phyloP scores from a whole-genome alignment of 371 early-diverging fungal genomes.

The Mucor sp. region DNA sequence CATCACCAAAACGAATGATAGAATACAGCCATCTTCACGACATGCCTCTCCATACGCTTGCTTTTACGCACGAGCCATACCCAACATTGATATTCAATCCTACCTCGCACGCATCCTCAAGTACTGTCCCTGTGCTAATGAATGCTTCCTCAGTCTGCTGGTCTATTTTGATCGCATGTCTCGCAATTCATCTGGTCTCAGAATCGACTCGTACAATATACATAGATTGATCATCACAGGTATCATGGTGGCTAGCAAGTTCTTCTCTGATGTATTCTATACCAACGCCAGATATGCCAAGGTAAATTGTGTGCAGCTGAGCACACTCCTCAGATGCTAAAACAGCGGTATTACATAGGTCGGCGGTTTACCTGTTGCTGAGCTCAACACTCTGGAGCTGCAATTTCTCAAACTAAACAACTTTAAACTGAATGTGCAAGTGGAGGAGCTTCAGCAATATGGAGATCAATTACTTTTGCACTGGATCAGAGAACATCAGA shows the following conservation, averaged over 20 bases:
- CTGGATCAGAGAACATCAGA: slow-evolving; percentile 31
- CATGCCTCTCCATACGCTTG: slow-evolving; percentile 24
- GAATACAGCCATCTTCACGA: slow-evolving; percentile 9
- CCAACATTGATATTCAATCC: slow-evolving; percentile 65
- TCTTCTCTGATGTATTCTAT: slow-evolving; percentile 84
- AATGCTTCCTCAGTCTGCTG: slow-evolving; percentile 74
- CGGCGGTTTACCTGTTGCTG: slow-evolving; percentile 88
- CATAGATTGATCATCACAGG: slow-evolving; percentile 84
- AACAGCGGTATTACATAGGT: slow-evolving; percentile 60
- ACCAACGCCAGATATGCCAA: slow-evolving; percentile 85
- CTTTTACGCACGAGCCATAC: slow-evolving; percentile 73
- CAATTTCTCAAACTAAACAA: slow-evolving; percentile 74
- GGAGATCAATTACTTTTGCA: slow-evolving; percentile 69
- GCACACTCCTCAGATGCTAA: neutral
- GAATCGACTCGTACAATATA: slow-evolving; percentile 81
- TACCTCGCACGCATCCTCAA: slow-evolving; percentile 70
- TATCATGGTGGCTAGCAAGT: slow-evolving; percentile 78
- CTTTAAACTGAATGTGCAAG: slow-evolving; percentile 74
- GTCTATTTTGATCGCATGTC: slow-evolving; percentile 80
- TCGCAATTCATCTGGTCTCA: slow-evolving; percentile 48
- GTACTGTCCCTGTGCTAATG: slow-evolving; percentile 77
- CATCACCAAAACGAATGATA: slow-evolving; percentile 50
- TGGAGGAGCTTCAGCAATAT: slow-evolving; percentile 80
- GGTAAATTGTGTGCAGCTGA: slow-evolving; percentile 29
- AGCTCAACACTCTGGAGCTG: slow-evolving; percentile 89